Base-by-base conservation (phyloP, 805 yeast genomes). In the Kuraishia molischiana region DNA sequence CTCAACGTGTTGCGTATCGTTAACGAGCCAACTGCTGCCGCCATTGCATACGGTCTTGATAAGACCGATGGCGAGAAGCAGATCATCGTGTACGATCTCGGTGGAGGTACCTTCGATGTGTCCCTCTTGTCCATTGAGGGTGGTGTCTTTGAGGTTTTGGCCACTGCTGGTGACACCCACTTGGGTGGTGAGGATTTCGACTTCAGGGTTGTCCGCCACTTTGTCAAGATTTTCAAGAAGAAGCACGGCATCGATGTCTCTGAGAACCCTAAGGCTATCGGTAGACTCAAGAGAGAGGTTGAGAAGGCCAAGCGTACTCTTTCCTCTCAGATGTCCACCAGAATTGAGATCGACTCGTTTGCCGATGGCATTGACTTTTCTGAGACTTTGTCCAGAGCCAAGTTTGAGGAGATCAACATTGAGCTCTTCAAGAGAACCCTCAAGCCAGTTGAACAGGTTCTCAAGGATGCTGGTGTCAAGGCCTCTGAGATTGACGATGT, bases 141-240 rank as follows among this genome's bases (percentile, higher is more conserved):
- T 49, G 95, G 95, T 66, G 87, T 86, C 42, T 85, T 85, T 56
- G 95, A 85, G 68, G 95, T 85, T 40, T 75, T 82, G 66, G 89
- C 95, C 39, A 85, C 95, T 45, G 86, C 94, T 44, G 95, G 95
- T 81, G 95, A 86, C 62, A 86, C 96, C 45, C 96, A 86, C 64
- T 77, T 86, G 66, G 96, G 96, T 75, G 96, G 96, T 77, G 95
- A 86, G 71, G 96, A 86, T 68, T 86, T 86, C 53, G 96, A 86
- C 67, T 77, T 74, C 71, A 78, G 86, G 64, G 81, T 86, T 57
- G 89, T 86, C 47, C 79, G 79, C 65, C 92, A 85, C 66, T 84
- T 89, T 60, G 74, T 77, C 58, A 83, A 82, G 67, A 72, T 78
- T 40, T 87, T 87, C 72, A 86, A 89, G 77, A 85, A 92, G 79